Evolutionary conservation across 2,329 filamentous ascomycete species (phyloP).

Genomic region (Lecanosticta acicola): DNA sequence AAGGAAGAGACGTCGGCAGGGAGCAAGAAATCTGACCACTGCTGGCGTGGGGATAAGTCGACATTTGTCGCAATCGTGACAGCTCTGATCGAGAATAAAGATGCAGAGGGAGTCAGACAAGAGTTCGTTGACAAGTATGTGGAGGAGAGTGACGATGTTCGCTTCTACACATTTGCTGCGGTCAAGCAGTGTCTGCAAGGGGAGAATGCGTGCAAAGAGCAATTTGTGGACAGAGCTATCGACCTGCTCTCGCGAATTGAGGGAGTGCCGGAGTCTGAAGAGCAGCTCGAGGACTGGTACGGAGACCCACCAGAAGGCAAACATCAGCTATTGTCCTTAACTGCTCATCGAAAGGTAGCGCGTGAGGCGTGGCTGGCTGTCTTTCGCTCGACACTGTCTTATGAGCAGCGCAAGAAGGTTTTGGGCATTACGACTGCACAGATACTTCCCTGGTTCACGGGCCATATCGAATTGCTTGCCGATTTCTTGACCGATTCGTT

Average conservation of each 20-base stretch:
- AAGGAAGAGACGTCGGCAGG: slow-evolving; percentile 67
- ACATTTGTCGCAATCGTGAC: slow-evolving; percentile 62
- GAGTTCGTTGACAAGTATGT: slow-evolving; percentile 75
- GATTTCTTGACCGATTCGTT: slow-evolving; percentile 97
- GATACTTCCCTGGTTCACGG: slow-evolving; percentile 78
- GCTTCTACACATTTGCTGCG: slow-evolving; percentile 73
- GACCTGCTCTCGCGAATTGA: slow-evolving; percentile 62
- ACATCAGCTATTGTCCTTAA: slow-evolving; percentile 59
- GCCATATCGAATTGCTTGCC: slow-evolving; percentile 79
- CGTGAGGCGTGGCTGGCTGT: slow-evolving; percentile 83
- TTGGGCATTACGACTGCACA: slow-evolving; percentile 68
- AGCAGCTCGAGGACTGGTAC: slow-evolving; percentile 66
- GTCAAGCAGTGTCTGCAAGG: slow-evolving; percentile 52
- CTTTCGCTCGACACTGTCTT: slow-evolving; percentile 60
- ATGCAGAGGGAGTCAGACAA: slow-evolving; percentile 55
- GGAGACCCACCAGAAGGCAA: slow-evolving; percentile 59
- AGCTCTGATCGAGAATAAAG: slow-evolving; percentile 54
- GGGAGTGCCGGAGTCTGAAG: slow-evolving; percentile 60
- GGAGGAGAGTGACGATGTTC: slow-evolving; percentile 74
- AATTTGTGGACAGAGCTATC: slow-evolving; percentile 53
- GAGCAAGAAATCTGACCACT: slow-evolving; percentile 46
- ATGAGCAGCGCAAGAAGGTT: slow-evolving; percentile 72
- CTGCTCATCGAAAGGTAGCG: slow-evolving; percentile 69
- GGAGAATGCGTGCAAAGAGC: slow-evolving; percentile 25
- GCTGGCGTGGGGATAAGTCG: slow-evolving; percentile 55